These are phyloP conservation scores for Phyllostachys edulis DNA, from an alignment of 176 grass and related monocot species.

Conservation along the genomic window DNA sequence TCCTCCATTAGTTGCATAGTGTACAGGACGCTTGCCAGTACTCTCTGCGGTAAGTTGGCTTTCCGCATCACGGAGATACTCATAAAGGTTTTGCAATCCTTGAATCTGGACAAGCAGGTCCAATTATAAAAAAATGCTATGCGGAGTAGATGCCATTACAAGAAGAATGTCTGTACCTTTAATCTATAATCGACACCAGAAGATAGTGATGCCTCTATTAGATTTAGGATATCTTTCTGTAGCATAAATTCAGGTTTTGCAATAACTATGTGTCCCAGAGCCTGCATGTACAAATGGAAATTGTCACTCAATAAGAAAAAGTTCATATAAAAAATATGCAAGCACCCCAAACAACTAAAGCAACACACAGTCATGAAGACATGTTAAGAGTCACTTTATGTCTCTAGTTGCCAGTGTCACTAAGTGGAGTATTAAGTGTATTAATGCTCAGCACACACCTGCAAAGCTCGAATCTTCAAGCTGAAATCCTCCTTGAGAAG, in stretches of 20 bases:
- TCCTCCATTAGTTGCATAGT: slow-evolving; percentile 48
- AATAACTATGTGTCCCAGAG: slow-evolving; percentile 93
- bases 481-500: slow-evolving; percentile 76
- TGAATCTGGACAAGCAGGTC: slow-evolving; percentile 59
- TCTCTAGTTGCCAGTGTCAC: slow-evolving; percentile 15
- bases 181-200: slow-evolving; percentile 69
- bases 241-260: slow-evolving; percentile 97
- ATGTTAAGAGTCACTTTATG: neutral
- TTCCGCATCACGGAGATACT: slow-evolving; percentile 95
- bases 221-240: slow-evolving; percentile 74
- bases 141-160: slow-evolving; percentile 11
- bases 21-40: slow-evolving; percentile 41
- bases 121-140: slow-evolving; percentile 11
- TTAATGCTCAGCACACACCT: slow-evolving; percentile 45
- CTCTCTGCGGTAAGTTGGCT: slow-evolving; percentile 65
- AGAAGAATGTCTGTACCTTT: slow-evolving; percentile 56
- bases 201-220: slow-evolving; percentile 78
- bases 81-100: slow-evolving; percentile 90
- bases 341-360: slow-evolving; percentile 18
- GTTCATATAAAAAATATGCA: slow-evolving; percentile 18
- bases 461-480: slow-evolving; percentile 94
- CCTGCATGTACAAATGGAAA: slow-evolving; percentile 54
- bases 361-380: slow-evolving; percentile 20
- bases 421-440: slow-evolving; percentile 18
- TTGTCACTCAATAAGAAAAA: neutral